phyloP scores from a whole-genome alignment of 2,329 filamentous ascomycete species.

The Diplodia mutila region DNA sequence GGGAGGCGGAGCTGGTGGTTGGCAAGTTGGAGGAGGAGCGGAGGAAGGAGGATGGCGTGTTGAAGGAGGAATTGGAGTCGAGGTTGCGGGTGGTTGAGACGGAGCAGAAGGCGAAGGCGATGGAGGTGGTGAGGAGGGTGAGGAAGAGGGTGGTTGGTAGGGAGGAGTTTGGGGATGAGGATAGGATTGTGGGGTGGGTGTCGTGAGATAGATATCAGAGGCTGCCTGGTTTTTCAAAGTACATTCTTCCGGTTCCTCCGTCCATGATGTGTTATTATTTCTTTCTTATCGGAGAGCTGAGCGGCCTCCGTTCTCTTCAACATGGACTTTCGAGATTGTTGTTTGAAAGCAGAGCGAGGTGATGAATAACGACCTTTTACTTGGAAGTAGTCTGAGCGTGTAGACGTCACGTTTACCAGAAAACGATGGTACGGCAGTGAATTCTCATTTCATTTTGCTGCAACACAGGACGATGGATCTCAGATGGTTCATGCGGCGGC shows the following conservation, averaged over 20 bases:
- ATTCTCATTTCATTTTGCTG: background rate
- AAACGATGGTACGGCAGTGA: background rate
- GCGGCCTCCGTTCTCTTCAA: too few relatives aligned
- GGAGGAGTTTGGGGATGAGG: background rate
- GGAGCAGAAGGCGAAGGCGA: background rate
- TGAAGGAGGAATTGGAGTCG: slow-evolving; percentile 5
- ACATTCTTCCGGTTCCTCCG: background rate
- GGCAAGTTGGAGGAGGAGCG: slow-evolving; percentile 5
- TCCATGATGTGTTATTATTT: too few relatives aligned
- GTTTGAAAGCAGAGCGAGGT: background rate
- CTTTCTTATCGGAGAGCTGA: background rate
- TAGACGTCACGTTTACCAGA: background rate
- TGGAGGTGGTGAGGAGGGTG: background rate
- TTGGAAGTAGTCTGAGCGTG: too few relatives aligned
- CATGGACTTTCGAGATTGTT: too few relatives aligned
- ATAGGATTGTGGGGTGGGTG: slow-evolving; percentile 5
- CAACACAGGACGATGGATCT: too few relatives aligned
- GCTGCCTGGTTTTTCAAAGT: background rate
- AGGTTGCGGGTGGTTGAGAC: background rate
- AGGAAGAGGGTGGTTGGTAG: background rate
- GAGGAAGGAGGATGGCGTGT: background rate
- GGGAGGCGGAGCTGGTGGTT: background rate
- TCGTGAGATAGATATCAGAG: background rate
- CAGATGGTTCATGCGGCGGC: background rate
- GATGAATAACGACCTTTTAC: background rate